Base-by-base conservation (phyloP, 768 basidiomycete genomes). In the Mycena venus region DNA sequence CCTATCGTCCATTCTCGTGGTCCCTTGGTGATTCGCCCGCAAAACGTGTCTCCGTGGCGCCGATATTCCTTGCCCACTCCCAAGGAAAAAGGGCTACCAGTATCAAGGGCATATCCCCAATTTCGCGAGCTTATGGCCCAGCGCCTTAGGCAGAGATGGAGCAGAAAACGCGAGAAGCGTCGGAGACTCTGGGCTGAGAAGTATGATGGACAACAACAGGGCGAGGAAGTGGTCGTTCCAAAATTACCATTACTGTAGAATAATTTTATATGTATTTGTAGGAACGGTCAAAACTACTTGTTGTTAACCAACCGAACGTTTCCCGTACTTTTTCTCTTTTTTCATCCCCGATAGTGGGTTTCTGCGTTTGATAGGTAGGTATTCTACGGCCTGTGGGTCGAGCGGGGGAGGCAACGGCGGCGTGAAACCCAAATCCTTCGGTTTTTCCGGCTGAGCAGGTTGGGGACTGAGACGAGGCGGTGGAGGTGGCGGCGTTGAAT, bases 11-110 rank as follows among this genome's bases (percentile, higher is more conserved):
- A 17, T 1, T 58, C 64, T 19, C 69, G 27, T n/a, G 53, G 40
- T 14, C 70, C 65, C 44, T 55, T 47, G 12, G 71, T 15, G 9
- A 68, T 49, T 29, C 32, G 59, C 36, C 27, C 6, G 21, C 25
- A 68, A 19, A 51, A 36, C 34, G 44, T 32, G 23, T 38, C 44
- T 12, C 51, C 51, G 1, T 61, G 61, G 23, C 58, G 27, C 11
- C 75, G 56, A 14, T 71, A 66, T 25, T 63, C 64, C 32, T 56
- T 76, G 4, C 34, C 55, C 12, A 73, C 75, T 7, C 75, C 72
- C 27, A 70, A 67, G 38, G 51, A 73, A 23, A 70, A 42, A 53
- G 75, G 65, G 1, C 29, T 76, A 9, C 75, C 75, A 15, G 25
- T 70, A 10, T 70, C 68, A 11, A 27, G 56, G 23, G 31, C 34